Evolutionary conservation across 2,329 filamentous ascomycete species (phyloP).

Genomic region (Didymella lethalis): DNA sequence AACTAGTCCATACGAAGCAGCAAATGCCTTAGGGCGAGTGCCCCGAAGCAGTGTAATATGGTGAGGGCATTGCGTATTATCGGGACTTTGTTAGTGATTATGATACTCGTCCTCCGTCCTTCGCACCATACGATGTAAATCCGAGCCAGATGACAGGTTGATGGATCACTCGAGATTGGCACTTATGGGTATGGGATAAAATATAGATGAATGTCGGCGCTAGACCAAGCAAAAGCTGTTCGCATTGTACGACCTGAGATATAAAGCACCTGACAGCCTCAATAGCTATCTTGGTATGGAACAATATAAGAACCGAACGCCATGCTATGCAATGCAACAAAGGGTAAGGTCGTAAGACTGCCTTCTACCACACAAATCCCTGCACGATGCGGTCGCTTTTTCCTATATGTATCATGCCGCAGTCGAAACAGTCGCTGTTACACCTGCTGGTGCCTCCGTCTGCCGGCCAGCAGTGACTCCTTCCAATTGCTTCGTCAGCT

Average conservation of each 20-base stretch:
- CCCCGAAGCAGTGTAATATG: too few relatives aligned
- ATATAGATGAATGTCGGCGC: not conserved
- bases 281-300: not conserved
- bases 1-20: too few relatives aligned
- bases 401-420: not conserved
- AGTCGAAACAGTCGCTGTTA: not conserved
- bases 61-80: too few relatives aligned
- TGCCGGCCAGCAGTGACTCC: not conserved
- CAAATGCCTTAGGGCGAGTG: too few relatives aligned
- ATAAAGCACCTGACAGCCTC: not conserved
- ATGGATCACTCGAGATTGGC: too few relatives aligned
- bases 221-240: not conserved
- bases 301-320: not conserved
- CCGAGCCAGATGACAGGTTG: too few relatives aligned
- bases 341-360: not conserved
- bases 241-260: not conserved
- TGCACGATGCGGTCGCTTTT: not conserved
- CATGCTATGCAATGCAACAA: constrained; percentile 1
- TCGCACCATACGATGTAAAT: too few relatives aligned
- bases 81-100: too few relatives aligned
- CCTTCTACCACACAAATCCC: not conserved
- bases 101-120: too few relatives aligned
- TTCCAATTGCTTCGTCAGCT: constrained; percentile 20
- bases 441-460: not conserved
- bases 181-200: too few relatives aligned